Evolutionary conservation across 2,329 filamentous ascomycete genomes (phyloP), one percentile per base, ranked within the genome.

Genomic region (Nannizziopsis arthrosporioides): DNA sequence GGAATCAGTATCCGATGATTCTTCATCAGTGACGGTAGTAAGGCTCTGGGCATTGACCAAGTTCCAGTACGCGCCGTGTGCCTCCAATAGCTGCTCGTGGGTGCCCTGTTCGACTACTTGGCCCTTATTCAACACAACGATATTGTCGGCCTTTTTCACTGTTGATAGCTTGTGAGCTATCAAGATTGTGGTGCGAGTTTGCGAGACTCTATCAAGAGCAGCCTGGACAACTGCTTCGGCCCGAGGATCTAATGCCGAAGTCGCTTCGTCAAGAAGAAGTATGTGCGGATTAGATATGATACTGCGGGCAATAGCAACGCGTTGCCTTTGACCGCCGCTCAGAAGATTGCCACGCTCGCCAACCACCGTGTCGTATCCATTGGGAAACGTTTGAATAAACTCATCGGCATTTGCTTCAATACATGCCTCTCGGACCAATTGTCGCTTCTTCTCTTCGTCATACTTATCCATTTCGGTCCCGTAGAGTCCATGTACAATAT

Each of bases 81-180:
- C 73, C 54, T 78, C 76, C 3, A 94, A 68, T 5, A 94, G 74
- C 6, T 80, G 73, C 42, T 85, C 76, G 61, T 94, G 88, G 0
- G 77, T 85, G 30, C 89, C 89, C 65, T 94, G 85, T 63, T 94
- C 89, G 11, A 93, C 72, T 48, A 94, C 88, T n/a, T 73, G 69
- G 5, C 88, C 88, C 49, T 79, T 67, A 1, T 76, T 73, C 84
- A 94, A 89, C 50, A 94, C 88, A 3, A 94, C 82, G 56, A 94
- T 94, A 57, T 92, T 92, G 63, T 94, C 83, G 0, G 87, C 87
- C 54, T 87, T 81, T 64, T 78, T 84, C 67, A 94, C 89, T 6
- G 87, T 94, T 0, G 85, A 89, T 6, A 94, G 74, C 56, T 85
- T 79, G 67, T 94, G 87, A 27, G 87, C 88, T 61, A 94, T 93